A percentile compares a stretch with the other conserved stretches of the same genome.
Conservation (phyloP, 2,329 filamentous ascomycete genomes). For the Fusarium sp. region DNA sequence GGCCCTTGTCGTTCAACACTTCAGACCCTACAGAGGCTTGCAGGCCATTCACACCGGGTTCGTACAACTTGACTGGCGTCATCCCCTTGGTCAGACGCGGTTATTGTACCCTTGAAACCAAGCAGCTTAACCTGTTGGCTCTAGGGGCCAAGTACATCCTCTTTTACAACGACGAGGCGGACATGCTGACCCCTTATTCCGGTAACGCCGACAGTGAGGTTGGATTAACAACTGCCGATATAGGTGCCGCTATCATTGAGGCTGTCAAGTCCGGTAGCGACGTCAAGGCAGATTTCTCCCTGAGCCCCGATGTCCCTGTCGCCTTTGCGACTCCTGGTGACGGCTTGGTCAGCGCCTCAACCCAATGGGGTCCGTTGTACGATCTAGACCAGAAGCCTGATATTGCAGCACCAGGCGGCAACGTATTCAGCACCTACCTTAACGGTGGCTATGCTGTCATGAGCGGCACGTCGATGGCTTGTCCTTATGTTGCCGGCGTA, state of each 20-base stretch:
- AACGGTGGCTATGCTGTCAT: constrained; percentile 49
- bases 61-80: constrained; percentile 33
- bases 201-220: constrained; percentile 29
- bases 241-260: constrained; percentile 45
- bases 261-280: constrained; percentile 42
- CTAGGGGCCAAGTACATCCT: constrained; percentile 47
- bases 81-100: constrained; percentile 47
- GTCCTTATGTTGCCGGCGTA: constrained; percentile 58
- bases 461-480: constrained; percentile 62
- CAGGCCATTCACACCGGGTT: constrained; percentile 37
- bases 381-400: constrained; percentile 58
- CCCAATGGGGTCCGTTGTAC: too few species aligned
- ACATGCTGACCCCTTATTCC: neutral
- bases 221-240: constrained; percentile 14
- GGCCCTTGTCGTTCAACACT: too few species aligned
- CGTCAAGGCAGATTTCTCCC: constrained; percentile 48
- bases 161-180: constrained; percentile 45
- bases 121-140: constrained; percentile 45
- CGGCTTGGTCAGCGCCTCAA: too few species aligned
- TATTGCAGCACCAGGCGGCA: constrained; percentile 56
- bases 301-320: constrained; percentile 38
- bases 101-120: constrained; percentile 47
- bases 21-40: constrained; percentile 40
- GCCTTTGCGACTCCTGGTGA: neutral
- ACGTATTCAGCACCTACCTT: constrained; percentile 56